Percentiles rank a stretch among this genome's conserved stretches.
Evolutionary conservation across 352 stramenopile genomes (phyloP).

Genomic region (Bremia lactucae): DNA sequence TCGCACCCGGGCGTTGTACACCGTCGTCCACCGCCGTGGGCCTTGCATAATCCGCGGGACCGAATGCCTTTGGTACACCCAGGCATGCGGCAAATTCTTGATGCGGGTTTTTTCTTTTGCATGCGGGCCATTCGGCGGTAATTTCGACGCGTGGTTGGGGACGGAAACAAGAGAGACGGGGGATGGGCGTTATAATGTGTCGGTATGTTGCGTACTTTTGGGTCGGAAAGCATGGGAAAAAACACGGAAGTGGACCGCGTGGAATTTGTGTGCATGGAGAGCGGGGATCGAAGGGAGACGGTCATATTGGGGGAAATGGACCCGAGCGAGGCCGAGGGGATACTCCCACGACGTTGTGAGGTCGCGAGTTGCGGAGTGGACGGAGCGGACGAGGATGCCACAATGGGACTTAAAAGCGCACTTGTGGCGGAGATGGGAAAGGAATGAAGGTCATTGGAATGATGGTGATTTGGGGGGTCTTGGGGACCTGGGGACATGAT

Average conservation of each 20-base stretch:
- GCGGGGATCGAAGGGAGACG: conserved; percentile 11
- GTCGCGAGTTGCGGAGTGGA: conserved; percentile 23
- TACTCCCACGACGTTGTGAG: conserved; percentile 12
- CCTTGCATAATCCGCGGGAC: conserved; percentile 75
- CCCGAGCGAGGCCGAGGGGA: conserved; percentile 15
- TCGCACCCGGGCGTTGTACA: conserved; percentile 70
- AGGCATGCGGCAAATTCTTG: conserved; percentile 64
- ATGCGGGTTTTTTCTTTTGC: conserved; percentile 47
- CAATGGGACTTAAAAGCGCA: conserved; percentile 9
- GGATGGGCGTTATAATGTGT: conserved; percentile 12
- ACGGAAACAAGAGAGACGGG: conserved; percentile 21
- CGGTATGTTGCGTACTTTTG: conserved; percentile 14
- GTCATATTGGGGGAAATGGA: conserved; percentile 24
- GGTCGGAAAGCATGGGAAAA: conserved; percentile 16
- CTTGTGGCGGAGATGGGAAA: background rate
- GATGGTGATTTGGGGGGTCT: conserved; percentile 4
- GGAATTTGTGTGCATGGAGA: conserved; percentile 6
- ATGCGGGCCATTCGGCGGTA: conserved; percentile 16
- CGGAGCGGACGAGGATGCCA: conserved; percentile 13
- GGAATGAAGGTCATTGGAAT: background rate
- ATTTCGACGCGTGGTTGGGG: conserved; percentile 10
- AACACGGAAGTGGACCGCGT: conserved; percentile 8
- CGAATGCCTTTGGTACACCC: conserved; percentile 76
- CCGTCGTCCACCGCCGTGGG: conserved; percentile 66
- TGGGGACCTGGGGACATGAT: conserved; percentile 18